Conservation (phyloP, 1,284 basidiomycete genomes). For the Athelia sp. region DNA sequence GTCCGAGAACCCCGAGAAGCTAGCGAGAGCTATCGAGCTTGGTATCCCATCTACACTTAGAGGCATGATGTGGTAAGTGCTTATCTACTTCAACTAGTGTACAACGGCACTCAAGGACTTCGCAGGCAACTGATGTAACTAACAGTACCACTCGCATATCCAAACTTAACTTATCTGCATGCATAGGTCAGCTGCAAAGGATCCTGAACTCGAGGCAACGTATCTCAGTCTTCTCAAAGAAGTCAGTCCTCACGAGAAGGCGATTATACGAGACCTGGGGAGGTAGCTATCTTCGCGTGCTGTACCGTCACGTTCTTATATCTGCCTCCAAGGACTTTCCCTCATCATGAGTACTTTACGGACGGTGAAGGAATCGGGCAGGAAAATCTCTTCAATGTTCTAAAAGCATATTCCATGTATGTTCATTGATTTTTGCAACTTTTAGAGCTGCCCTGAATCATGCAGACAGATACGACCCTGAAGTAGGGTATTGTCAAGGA, state of each 20-base stretch:
- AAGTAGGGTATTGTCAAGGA: conserved; percentile 97
- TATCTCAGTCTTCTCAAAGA: conserved; percentile 86
- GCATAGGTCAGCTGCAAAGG: conserved; percentile 82
- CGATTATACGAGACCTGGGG: conserved; percentile 87
- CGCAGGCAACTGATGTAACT: conserved; percentile 3
- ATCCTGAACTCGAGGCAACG: conserved; percentile 78
- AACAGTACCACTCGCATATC: not conserved
- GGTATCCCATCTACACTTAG: conserved; percentile 86
- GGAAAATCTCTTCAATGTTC: conserved; percentile 94
- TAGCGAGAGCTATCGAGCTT: conserved; percentile 87
- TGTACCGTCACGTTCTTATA: not conserved
- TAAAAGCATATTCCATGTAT: conserved; percentile 93
- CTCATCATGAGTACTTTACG: conserved; percentile 95
- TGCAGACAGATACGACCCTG: conserved; percentile 73
- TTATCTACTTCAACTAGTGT: conserved; percentile 75
- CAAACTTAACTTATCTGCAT: conserved; percentile 6
- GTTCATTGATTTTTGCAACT: conserved; percentile 6
- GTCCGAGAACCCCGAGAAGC: conserved; percentile 66
- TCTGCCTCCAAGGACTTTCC: conserved; percentile 70
- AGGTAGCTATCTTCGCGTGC: conserved; percentile 38
- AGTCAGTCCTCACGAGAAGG: conserved; percentile 86
- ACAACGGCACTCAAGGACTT: conserved; percentile 16
- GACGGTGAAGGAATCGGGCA: conserved; percentile 91
- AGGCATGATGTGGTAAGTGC: conserved; percentile 87
- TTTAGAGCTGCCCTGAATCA: conserved; percentile 11